Percentiles rank a stretch among this genome's conserved stretches.
Conservation (phyloP, 768 basidiomycete species). For the Daedaleopsis nitida region DNA sequence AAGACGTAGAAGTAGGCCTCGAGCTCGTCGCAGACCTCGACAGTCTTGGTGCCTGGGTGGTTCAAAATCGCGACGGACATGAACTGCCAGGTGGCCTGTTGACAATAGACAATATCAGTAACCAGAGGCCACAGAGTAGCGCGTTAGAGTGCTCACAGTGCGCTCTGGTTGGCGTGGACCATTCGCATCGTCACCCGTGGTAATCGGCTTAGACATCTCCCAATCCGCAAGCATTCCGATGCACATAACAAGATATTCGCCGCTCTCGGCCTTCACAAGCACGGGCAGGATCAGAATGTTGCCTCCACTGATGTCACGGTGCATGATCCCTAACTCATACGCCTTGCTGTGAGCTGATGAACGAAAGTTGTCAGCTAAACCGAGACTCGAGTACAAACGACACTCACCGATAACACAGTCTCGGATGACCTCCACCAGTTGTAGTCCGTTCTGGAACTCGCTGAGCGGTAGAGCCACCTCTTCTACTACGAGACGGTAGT, state of each 20-base stretch:
- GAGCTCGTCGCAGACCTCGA: constrained; percentile 18
- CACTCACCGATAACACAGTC: neutral
- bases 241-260: neutral
- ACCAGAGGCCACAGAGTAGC: too few species aligned
- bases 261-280: neutral
- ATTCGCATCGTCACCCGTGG: neutral
- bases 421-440: neutral
- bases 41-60: neutral
- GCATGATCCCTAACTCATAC: neutral
- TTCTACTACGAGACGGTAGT: constrained; percentile 7
- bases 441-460: neutral
- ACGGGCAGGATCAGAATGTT: constrained; percentile 8
- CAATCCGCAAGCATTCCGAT: constrained; percentile 4
- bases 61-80: constrained; percentile 5
- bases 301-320: constrained; percentile 13
- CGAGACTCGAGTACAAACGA: too few species aligned
- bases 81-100: constrained; percentile 25
- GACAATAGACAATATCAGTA: too few species aligned
- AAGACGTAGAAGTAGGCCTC: constrained; percentile 22
- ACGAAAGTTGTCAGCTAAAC: too few species aligned
- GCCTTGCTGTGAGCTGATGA: neutral
- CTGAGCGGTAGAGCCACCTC: constrained; percentile 2
- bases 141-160: too few species aligned
- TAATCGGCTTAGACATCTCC: constrained; percentile 2
- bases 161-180: neutral